Evolutionary conservation across 345 rosid genomes (phyloP).

Genomic region (Pistacia atlantica): DNA sequence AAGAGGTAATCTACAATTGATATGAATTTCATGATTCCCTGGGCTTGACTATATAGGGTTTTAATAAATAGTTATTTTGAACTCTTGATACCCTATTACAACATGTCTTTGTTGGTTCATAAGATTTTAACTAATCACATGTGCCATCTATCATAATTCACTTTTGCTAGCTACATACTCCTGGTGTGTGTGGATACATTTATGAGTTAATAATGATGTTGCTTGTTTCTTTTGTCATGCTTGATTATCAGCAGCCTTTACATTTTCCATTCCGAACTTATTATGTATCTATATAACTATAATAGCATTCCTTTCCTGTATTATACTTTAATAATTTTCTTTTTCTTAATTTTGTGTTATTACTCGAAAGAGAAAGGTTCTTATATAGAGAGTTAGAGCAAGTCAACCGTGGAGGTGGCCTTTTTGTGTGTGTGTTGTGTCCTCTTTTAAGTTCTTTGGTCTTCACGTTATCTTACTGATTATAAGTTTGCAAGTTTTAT

Average conservation of each 20-base stretch:
- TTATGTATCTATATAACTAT: too few species aligned
- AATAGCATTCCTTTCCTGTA: not conserved
- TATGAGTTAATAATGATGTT: not conserved
- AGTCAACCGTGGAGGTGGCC: not conserved
- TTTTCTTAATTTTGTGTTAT: not conserved
- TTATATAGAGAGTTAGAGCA: not conserved
- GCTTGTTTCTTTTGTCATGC: not conserved
- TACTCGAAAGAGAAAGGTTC: not conserved
- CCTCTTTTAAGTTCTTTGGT: not conserved
- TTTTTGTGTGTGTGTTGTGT: not conserved
- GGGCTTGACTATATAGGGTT: constrained; percentile 9
- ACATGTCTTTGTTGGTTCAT: not conserved
- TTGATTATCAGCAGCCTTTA: not conserved
- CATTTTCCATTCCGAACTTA: too few species aligned
- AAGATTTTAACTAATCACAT: not conserved
- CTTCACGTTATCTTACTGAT: not conserved
- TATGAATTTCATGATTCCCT: constrained; percentile 5
- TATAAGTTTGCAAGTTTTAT: not conserved
- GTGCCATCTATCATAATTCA: too few species aligned
- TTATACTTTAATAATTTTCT: not conserved
- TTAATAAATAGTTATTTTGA: not conserved
- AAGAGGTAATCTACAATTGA: constrained; percentile 57
- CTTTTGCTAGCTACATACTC: not conserved
- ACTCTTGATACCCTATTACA: not conserved
- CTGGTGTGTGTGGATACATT: not conserved